Conservation (phyloP, 345 rosid genomes). For the Arabidopsis suecica region DNA sequence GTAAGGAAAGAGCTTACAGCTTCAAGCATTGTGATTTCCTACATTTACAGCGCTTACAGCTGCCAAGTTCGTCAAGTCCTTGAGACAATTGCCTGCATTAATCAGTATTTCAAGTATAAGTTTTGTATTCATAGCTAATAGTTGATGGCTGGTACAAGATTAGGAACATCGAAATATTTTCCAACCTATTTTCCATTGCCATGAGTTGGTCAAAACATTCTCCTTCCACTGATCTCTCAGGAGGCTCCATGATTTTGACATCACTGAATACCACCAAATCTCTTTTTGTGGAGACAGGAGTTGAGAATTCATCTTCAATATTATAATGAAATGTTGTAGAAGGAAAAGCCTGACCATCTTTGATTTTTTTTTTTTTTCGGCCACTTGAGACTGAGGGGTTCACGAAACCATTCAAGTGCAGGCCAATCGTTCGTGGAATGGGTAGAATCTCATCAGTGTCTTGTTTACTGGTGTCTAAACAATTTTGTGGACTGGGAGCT, state of each 20-base stretch:
- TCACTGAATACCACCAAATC: constrained; percentile 46
- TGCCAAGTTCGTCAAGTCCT: constrained; percentile 48
- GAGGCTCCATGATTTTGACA: constrained; percentile 42
- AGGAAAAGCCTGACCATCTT: constrained; percentile 38
- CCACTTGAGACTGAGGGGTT: constrained; percentile 45
- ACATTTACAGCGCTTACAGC: constrained; percentile 91
- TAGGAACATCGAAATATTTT: neutral
- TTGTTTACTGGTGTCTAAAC: constrained; percentile 33
- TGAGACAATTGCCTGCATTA: constrained; percentile 17
- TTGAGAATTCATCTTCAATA: constrained; percentile 29
- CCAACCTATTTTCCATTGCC: constrained; percentile 2
- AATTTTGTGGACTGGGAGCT: constrained; percentile 34
- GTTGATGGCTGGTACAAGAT: neutral
- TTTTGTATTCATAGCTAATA: neutral
- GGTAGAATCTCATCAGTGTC: constrained; percentile 23
- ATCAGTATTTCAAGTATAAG: neutral
- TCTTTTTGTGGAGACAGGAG: constrained; percentile 43
- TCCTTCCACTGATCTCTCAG: constrained; percentile 40
- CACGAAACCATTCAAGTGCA: constrained; percentile 65
- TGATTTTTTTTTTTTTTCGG: constrained; percentile 39
- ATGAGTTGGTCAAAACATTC: constrained; percentile 45
- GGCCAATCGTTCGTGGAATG: constrained; percentile 50
- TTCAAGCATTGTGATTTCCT: constrained; percentile 94
- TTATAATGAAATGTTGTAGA: constrained; percentile 13
- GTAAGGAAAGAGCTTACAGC: constrained; percentile 65